Conservation (phyloP, 2,329 filamentous ascomycete species). For the Didymella pinodella region DNA sequence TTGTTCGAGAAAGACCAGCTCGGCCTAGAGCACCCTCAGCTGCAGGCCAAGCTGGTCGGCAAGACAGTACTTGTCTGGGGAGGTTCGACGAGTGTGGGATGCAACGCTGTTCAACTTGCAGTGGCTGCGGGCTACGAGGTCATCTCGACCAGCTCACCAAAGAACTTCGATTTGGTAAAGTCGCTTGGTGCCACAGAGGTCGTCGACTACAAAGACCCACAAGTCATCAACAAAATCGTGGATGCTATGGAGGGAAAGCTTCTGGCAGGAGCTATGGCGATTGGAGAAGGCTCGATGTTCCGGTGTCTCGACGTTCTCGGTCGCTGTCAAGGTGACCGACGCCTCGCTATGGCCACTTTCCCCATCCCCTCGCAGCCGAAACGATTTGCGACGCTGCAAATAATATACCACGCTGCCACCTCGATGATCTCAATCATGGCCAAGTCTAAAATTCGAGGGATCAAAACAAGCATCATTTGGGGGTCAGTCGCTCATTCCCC, state of each 20-base stretch:
- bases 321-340: conserved; percentile 3
- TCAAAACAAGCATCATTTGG: conserved; percentile 8
- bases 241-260: background rate
- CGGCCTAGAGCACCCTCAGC: conserved; percentile 34
- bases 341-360: conserved; percentile 1
- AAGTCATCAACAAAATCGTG: conserved; percentile 44
- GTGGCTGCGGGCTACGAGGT: conserved; percentile 55
- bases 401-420: background rate
- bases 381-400: conserved; percentile 6
- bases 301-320: conserved; percentile 4
- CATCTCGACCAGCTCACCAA: conserved; percentile 55
- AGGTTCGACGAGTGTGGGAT: conserved; percentile 58
- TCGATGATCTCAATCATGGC: background rate
- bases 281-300: conserved; percentile 4
- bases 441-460: background rate
- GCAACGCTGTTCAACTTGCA: conserved; percentile 59
- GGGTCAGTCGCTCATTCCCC: conserved; percentile 4
- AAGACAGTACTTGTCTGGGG: conserved; percentile 54
- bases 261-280: conserved; percentile 3
- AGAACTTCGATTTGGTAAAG: conserved; percentile 57
- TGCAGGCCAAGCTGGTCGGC: conserved; percentile 54
- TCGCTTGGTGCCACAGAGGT: conserved; percentile 55
- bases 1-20: conserved; percentile 27
- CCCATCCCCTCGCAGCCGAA: conserved; percentile 1
- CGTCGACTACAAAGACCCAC: conserved; percentile 56